A percentile compares a stretch with the other conserved stretches of the same genome.
Conservation (phyloP, 129 eudicot genomes). For the Rutidosis leptorrhynchoides region DNA sequence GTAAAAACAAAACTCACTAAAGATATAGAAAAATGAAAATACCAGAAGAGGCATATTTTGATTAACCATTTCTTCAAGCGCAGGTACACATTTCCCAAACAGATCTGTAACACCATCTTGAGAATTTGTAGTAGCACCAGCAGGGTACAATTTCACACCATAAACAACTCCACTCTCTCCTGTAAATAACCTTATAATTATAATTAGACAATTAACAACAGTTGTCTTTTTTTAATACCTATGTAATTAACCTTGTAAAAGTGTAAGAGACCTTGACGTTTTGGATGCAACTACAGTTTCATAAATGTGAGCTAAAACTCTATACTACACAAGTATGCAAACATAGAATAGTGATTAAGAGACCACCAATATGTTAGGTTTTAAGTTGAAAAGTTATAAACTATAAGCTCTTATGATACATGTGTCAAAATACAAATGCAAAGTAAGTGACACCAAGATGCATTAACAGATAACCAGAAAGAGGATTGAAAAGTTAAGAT, state of each 20-base stretch:
- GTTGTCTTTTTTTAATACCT: not conserved
- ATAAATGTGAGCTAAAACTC: too few species aligned
- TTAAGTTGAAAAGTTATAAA: not conserved
- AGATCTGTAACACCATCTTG: constrained; percentile 99
- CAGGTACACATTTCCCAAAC: constrained; percentile 88
- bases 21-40: constrained; percentile 10
- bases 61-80: constrained; percentile 82
- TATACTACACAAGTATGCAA: too few species aligned
- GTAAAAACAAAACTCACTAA: not conserved
- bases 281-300: too few species aligned
- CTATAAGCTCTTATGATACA: not conserved
- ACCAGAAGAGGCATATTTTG: constrained; percentile 94
- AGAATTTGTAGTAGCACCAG: constrained; percentile 99
- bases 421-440: not conserved
- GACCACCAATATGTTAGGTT: not conserved
- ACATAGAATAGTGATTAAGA: not conserved
- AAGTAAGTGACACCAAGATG: not conserved
- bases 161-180: constrained; percentile 88
- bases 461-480: not conserved
- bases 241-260: not conserved
- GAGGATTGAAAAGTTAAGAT: not conserved
- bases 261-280: not conserved
- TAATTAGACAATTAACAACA: not conserved
- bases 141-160: constrained; percentile 96
- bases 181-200: constrained; percentile 28